These are phyloP conservation scores for Fusarium subtropicale DNA, from an alignment of 2,329 filamentous ascomycete genomes.

Conservation along the genomic window DNA sequence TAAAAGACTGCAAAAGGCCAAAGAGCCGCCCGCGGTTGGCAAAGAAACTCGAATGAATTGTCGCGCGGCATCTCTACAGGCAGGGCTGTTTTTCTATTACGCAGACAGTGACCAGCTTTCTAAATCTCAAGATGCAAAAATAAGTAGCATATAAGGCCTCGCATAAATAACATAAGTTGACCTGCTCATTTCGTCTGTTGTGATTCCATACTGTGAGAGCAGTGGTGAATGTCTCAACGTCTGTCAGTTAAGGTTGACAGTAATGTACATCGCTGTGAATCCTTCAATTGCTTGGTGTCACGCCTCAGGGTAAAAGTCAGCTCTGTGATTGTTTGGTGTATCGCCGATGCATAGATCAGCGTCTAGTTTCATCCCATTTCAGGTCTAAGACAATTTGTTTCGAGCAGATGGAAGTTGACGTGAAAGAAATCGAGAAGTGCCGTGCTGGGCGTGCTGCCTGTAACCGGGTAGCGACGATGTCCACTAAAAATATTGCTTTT, in stretches of 20 bases:
- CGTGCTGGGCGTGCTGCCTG: background rate
- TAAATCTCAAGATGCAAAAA: too few species aligned
- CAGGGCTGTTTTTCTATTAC: background rate
- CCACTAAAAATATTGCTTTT: background rate
- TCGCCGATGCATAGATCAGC: background rate
- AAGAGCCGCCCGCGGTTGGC: background rate
- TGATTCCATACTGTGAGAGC: too few species aligned
- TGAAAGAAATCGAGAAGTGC: background rate
- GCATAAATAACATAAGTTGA: too few species aligned
- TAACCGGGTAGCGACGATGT: background rate
- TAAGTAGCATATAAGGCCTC: too few species aligned
- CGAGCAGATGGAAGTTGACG: background rate
- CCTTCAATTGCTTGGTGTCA: background rate
- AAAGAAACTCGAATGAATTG: background rate
- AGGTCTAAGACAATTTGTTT: background rate
- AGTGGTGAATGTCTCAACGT: background rate
- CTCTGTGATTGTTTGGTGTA: background rate
- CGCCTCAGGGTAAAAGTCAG: background rate
- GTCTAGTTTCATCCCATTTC: background rate
- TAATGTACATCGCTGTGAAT: background rate
- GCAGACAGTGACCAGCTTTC: background rate
- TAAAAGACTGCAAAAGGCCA: background rate
- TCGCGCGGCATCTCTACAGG: background rate
- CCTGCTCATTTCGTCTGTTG: too few species aligned
- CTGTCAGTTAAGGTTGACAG: background rate